Evolutionary conservation across 306 rosid species (phyloP), one percentile per base, ranked within the genome.

Genomic region (Pyrus pyrifolia): DNA sequence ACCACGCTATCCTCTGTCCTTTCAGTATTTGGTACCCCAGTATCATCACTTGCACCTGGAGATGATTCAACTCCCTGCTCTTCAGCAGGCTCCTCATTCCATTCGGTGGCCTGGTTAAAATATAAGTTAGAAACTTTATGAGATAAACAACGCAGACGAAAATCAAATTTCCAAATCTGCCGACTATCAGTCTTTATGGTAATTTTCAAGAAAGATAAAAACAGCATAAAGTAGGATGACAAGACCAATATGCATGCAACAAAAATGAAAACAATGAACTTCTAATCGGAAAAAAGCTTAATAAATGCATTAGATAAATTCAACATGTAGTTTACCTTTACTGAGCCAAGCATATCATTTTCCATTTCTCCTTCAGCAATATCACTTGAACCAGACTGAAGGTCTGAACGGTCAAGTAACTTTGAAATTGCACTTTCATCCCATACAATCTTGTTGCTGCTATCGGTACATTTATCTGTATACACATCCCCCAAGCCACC

Each of bases 401-500:
- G 91, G 83, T 86, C 85, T 76, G 96, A 88, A 19, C 98, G 98
- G 83, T 96, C 99, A 78, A 96, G 99, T 87, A 96, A 82, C 84
- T 90, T 96, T 63, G 87, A 82, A 86, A 96, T 93, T 29, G 99
- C 97, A 89, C 67, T 85, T 87, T 96, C 99, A 88, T 96, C 99
- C 99, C 99, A 96, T 77, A 92, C 63, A 80, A 91, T 87, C 83
- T 86, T 90, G 85, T 85, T 89, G 83, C 89, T 75, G 81, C 82
- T 85, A 73, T 96, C 99, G 22, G 94, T 93, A 85, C 99, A 96
- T 83, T 91, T 96, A 81, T 96, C 99, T 72, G 88, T 67, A 76
- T 96, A 96, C 31, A 96, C 99, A 76, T 96, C 98, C 49, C 99
- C 99, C 67, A 96, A 86, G 80, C 97, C 90, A 82, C 99, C 98